Base-by-base conservation (phyloP, 2,329 filamentous ascomycete species). In the Hypoxylon sp. region DNA sequence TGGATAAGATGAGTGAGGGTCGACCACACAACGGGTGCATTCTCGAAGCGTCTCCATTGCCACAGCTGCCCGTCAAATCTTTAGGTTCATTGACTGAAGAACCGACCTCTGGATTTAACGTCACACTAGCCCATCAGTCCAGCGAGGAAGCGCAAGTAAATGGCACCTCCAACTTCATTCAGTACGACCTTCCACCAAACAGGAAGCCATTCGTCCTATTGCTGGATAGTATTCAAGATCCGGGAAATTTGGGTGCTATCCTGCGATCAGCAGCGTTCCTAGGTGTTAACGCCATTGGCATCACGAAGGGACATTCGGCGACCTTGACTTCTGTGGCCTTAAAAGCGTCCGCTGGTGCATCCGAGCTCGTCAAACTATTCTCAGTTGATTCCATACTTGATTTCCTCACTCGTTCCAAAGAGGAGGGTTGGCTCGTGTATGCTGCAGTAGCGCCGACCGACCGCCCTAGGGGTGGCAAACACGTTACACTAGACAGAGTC, bases 11-110 rank as follows among this genome's bases (percentile, higher is more conserved):
- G 88, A 92, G 92, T 71, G 87, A 85, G 62, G 90, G 91, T 0
- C 87, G 96, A 44, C 93, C 95, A 35, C 95, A 99, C 80, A 98
- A 98, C 76, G 94, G 95, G 51, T 91, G 91, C 73, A 85, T 98
- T 15, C 86, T 99, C 2, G 96, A 99, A 80, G 89, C 92, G 13
- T 97, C 94, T 0, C 92, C 92, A 1, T 80, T 98, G 1, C 93
- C 94, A 0, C 89, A 91, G 71, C 82, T 89, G 1, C 93, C 92
- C 0, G 82, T 95, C 47, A 84, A 82, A 31, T 82, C 85, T 15
- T 82, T 97, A 3, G 85, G 85, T 0, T 68, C 79, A 1, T 77
- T 89, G 3, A 81, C 82, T 1, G 78, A 85, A 1, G 80, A 82
- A 29, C 75, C 83, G 1, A 79, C 74, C 57, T 76, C 82, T 0